Conservation (phyloP, 345 rosid species). For the Eutrema japonicum region DNA sequence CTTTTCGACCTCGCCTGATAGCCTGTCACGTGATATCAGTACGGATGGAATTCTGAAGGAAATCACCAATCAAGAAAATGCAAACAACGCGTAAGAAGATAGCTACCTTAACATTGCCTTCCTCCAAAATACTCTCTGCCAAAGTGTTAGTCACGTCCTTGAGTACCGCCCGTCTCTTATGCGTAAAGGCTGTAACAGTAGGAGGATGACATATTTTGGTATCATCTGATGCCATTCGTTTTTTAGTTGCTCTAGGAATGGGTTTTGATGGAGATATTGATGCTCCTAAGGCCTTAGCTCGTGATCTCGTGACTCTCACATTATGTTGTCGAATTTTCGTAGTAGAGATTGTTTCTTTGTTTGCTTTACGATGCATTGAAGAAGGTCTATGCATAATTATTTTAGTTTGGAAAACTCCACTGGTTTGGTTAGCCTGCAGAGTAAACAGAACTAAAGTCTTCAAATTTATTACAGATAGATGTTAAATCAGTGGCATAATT, state of each 20-base stretch:
- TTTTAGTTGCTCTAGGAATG: slow-evolving; percentile 44
- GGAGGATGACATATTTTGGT: slow-evolving; percentile 44
- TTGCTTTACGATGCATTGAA: slow-evolving; percentile 51
- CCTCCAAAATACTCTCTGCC: slow-evolving; percentile 36
- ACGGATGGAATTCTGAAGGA: too few relatives aligned
- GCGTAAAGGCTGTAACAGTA: slow-evolving; percentile 33
- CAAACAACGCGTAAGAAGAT: too few relatives aligned
- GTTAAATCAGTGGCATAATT: background rate
- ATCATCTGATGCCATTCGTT: slow-evolving; percentile 71
- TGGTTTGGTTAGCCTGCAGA: slow-evolving; percentile 23
- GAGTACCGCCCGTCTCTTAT: slow-evolving; percentile 74
- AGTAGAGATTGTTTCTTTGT: slow-evolving; percentile 33
- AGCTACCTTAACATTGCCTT: slow-evolving; percentile 45
- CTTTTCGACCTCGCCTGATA: slow-evolving; percentile 44
- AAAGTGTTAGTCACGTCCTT: slow-evolving; percentile 65
- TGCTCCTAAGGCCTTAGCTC: slow-evolving; percentile 64
- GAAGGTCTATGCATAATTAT: slow-evolving; percentile 39
- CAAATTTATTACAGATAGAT: slow-evolving; percentile 2
- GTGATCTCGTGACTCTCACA: slow-evolving; percentile 67
- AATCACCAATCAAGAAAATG: too few relatives aligned
- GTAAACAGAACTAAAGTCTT: background rate
- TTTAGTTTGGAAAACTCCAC: background rate
- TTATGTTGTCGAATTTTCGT: slow-evolving; percentile 40
- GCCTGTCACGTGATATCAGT: slow-evolving; percentile 47
- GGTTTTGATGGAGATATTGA: slow-evolving; percentile 54